These are phyloP conservation scores for Seiridium cupressi DNA, from an alignment of 2,329 filamentous ascomycete genomes.

Conservation along the genomic window DNA sequence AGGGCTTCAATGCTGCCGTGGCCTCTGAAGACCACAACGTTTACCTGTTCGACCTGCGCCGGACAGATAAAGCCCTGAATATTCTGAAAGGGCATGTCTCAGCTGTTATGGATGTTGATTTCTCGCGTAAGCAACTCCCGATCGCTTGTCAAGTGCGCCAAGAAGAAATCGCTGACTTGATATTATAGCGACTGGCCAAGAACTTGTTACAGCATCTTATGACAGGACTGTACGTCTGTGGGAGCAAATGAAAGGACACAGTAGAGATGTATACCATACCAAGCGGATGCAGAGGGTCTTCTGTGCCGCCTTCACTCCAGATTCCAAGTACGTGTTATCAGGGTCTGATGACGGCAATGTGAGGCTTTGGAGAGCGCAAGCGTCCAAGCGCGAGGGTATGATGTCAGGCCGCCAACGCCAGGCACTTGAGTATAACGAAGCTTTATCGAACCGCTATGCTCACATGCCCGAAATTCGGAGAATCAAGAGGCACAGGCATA, in stretches of 20 bases:
- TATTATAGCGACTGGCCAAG: constrained; percentile 90
- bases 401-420: constrained; percentile 83
- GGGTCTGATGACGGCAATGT: constrained; percentile 85
- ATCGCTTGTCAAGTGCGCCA: not conserved
- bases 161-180: constrained; percentile 39
- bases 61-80: constrained; percentile 83
- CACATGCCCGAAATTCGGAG: constrained; percentile 96
- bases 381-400: constrained; percentile 78
- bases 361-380: constrained; percentile 84
- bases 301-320: constrained; percentile 50
- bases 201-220: constrained; percentile 85
- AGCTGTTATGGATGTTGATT: constrained; percentile 75
- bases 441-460: constrained; percentile 77
- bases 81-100: constrained; percentile 61
- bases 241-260: constrained; percentile 77
- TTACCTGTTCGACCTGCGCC: constrained; percentile 90
- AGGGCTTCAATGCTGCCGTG: constrained; percentile 91
- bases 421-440: constrained; percentile 87
- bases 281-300: constrained; percentile 60
- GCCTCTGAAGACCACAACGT: constrained; percentile 94
- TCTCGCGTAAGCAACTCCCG: not conserved
- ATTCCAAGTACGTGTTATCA: constrained; percentile 84
- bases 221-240: constrained; percentile 86
- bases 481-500: constrained; percentile 86
- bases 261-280: constrained; percentile 92